Evolutionary conservation across 352 stramenopile genomes (phyloP), one percentile per base, ranked within the genome.

Genomic region (Bremia lactucae): DNA sequence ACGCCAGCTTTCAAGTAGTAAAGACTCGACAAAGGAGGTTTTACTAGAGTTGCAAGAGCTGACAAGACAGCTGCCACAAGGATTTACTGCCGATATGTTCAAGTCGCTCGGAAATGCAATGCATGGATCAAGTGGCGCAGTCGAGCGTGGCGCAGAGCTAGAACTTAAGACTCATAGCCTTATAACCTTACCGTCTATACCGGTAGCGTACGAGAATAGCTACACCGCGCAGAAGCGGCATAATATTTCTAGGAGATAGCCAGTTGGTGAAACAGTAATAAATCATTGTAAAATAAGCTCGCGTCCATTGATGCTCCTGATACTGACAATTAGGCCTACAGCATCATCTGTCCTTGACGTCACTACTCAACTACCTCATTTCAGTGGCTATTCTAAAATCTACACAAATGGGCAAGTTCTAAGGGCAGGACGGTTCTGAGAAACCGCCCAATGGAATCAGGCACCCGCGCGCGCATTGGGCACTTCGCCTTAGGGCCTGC

Each of bases 21-120:
- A 65, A 36, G 45, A 53, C 23, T 24, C 18, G 13, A 53, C 46
- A 4, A 50, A 55, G 15, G 53, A 65, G 23, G 60, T 72, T 19
- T 41, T 70, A 43, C 41, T 53, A 2, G 40, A 68, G 23, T 45
- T 74, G 19, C 42, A 69, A 29, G 42, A 68, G 33, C 41, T 74
- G 23, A 62, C 64, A 6, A 72, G 53, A 25, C 55, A 62, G 29
- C 43, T 81, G 8, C 68, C 68, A 2, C 62, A 72, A 42, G 68
- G 68, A 0, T 77, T 81, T 26, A 81, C 68, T 4, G 44, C 68
- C 40, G 65, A 75, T 39, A 81, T 77, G 65, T 81, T 81, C 45
- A 59, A 56, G n/a, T 72, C 62, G 10, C 50, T 81, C 19, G 68
- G 68, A 8, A 70, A 70, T n/a, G 68, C 62, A 7, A 74, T 80